Base-by-base conservation (phyloP, 2,329 filamentous ascomycete species). In the Graphiopsis chlorocephala region DNA sequence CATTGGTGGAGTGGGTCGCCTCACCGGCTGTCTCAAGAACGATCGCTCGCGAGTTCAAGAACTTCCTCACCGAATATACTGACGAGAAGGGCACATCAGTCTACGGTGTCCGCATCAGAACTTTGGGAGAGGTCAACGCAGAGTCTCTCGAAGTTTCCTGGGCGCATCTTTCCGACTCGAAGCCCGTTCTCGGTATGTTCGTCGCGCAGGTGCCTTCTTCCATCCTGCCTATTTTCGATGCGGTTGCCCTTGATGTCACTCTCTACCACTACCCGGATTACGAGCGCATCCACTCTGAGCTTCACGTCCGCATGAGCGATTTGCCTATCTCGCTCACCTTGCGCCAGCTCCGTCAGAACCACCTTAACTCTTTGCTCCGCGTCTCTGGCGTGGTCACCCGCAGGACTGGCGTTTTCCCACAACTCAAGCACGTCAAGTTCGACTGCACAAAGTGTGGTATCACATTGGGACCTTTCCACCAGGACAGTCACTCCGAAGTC, bases 361-460 rank as follows among this genome's bases (percentile, higher is more conserved):
- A 99, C 75, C 85, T 99, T 66, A 99, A 99, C 83, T 97, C 93
- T 73, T 84, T 99, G 50, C 91, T 99, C 45, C 89, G 94, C 61
- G 95, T 99, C 63, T 93, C 90, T 71, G 95, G 95, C 70, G 95
- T 99, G 4, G 95, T 99, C 29, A 99, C 95, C 35, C 88, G 95
- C 68, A 88, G 95, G 70, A 96, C 90, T 28, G 95, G 95, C 64
- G 96, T 99, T 56, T 99, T 99, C 77, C 95, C 95, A 3, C 95
- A 99, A 80, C 83, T 99, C 67, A 98, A 98, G 78, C 97, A 98
- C 78, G 92, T 99, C 80, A 97, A 97, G 80, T 98, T 99, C 75
- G 92, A 97, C 80, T 99, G 95, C 80, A 88, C 84, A 65, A 99
- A 97, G 80, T 99, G 95, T 73, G 91, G 92, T 67, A 86, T 91